Evolutionary conservation across 2,329 filamentous ascomycete species (phyloP).

Genomic region (Zasmidium angulare): DNA sequence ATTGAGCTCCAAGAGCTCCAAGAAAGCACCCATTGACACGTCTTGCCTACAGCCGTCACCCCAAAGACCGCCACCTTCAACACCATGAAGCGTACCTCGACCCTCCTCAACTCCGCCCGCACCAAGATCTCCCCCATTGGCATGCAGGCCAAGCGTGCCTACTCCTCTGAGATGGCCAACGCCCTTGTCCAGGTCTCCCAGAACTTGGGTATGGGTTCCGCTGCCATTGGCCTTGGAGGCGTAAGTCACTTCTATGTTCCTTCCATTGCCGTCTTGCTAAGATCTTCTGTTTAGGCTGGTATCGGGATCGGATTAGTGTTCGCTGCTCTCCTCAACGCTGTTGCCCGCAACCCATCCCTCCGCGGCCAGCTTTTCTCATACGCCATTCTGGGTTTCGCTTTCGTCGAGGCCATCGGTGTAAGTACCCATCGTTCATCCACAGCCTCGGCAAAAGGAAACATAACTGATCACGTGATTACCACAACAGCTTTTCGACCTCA

Average conservation of each 20-base stretch:
- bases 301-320: slow-evolving; percentile 95
- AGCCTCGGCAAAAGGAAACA: not conserved
- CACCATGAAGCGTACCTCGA: slow-evolving; percentile 70
- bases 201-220: slow-evolving; percentile 83
- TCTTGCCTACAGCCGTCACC: slow-evolving; percentile 30
- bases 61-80: slow-evolving; percentile 61
- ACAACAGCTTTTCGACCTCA: slow-evolving; percentile 70
- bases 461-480: slow-evolving; percentile 1
- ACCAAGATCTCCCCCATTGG: slow-evolving; percentile 47
- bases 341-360: slow-evolving; percentile 92
- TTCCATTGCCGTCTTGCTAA: not conserved
- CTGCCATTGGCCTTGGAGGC: slow-evolving; percentile 76
- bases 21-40: slow-evolving; percentile 18
- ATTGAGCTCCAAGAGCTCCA: slow-evolving; percentile 18
- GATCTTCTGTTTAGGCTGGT: slow-evolving; percentile 49
- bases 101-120: slow-evolving; percentile 41
- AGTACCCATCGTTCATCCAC: slow-evolving; percentile 5
- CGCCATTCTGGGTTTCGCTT: slow-evolving; percentile 93
- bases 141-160: slow-evolving; percentile 58
- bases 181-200: slow-evolving; percentile 88
- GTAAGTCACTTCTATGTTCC: too few relatives aligned
- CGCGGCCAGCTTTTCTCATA: slow-evolving; percentile 95
- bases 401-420: slow-evolving; percentile 83
- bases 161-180: slow-evolving; percentile 85
- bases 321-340: slow-evolving; percentile 82